phyloP scores from a whole-genome alignment of 495 filamentous ascomycete genomes.

The Geoglossum glabrum region DNA sequence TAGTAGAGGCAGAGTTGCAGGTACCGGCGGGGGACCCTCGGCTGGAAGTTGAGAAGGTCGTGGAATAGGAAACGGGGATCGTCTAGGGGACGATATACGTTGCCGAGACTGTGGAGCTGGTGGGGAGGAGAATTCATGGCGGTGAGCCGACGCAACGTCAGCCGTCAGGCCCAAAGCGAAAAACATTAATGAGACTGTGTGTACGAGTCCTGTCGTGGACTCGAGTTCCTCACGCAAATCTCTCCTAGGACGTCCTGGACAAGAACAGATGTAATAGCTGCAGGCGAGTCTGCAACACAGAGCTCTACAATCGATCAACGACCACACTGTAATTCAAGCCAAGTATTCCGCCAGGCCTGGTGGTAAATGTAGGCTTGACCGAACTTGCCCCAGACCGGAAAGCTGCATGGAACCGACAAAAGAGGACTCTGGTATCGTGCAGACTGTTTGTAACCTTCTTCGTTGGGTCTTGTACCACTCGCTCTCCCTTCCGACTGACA shows the following conservation, averaged over 20 bases:
- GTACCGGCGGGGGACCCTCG: background rate
- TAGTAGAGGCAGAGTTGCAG: background rate
- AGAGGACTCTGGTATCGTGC: background rate
- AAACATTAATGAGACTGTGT: background rate
- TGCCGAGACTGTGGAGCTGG: background rate
- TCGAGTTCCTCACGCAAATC: background rate
- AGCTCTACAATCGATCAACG: background rate
- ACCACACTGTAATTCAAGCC: background rate
- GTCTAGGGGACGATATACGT: background rate
- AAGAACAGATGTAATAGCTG: background rate
- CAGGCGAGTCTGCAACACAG: background rate
- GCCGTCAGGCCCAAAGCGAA: constrained; percentile 5
- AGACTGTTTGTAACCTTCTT: background rate
- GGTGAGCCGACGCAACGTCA: constrained; percentile 4
- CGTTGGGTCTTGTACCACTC: background rate
- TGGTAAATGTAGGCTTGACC: background rate
- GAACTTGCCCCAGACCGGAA: background rate
- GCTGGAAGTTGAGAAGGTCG: background rate
- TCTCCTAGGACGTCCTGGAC: background rate
- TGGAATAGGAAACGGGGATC: background rate
- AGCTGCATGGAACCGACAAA: background rate
- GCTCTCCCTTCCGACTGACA: background rate
- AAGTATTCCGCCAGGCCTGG: background rate
- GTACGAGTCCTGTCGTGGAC: background rate
- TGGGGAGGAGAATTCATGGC: constrained; percentile 5